These are phyloP conservation scores for Blumeria hordei DNA, from an alignment of 2,329 filamentous ascomycete genomes.

Conservation along the genomic window DNA sequence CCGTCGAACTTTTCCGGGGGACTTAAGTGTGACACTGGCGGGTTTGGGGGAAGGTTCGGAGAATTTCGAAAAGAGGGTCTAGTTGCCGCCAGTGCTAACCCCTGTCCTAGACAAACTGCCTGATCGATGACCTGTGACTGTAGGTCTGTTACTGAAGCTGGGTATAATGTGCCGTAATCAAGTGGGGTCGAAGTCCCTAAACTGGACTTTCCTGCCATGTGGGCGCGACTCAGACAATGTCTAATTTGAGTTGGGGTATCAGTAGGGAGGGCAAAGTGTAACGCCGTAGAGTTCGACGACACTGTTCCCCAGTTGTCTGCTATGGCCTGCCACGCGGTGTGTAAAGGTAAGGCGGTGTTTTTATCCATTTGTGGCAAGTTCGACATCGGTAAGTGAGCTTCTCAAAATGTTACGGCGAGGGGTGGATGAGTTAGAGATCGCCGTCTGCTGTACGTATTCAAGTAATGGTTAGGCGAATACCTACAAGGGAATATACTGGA, in stretches of 20 bases:
- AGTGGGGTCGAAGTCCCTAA: background rate
- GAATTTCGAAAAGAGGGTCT: background rate
- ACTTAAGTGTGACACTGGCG: background rate
- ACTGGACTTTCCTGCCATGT: background rate
- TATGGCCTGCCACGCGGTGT: background rate
- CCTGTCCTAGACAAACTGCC: background rate
- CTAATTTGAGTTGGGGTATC: background rate
- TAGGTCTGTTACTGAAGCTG: background rate
- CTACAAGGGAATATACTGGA: too few relatives aligned
- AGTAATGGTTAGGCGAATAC: too few relatives aligned
- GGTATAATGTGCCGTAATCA: background rate
- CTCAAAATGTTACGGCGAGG: too few relatives aligned
- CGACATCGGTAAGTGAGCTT: too few relatives aligned
- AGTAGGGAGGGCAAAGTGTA: background rate
- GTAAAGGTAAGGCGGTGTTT: background rate
- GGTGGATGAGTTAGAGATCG: too few relatives aligned
- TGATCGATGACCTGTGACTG: background rate
- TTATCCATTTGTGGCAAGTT: background rate
- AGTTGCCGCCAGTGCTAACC: background rate
- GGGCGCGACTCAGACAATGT: background rate
- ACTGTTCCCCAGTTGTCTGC: background rate
- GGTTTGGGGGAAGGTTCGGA: too few relatives aligned
- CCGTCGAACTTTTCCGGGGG: background rate
- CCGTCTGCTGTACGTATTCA: too few relatives aligned
- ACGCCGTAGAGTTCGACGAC: background rate